Percentiles rank a stretch among this genome's conserved stretches.
These are phyloP conservation scores for Takashimella tepidaria DNA, from an alignment of 1,284 basidiomycete genomes.

Conservation along the genomic window DNA sequence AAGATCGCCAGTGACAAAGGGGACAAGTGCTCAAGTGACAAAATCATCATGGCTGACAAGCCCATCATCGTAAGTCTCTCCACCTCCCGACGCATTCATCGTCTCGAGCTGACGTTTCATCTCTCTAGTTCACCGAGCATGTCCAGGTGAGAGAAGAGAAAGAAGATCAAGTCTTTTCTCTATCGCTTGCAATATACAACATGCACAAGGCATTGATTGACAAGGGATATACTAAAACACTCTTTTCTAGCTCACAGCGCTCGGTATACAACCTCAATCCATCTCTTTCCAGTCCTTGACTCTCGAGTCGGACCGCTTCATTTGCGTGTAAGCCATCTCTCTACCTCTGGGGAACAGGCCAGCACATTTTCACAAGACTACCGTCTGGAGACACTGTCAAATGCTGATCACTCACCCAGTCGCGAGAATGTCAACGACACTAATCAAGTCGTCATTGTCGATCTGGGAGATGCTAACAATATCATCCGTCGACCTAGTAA, in stretches of 20 bases:
- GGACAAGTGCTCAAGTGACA: neutral
- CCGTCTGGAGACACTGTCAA: neutral
- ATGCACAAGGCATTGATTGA: no score
- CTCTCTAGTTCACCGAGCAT: constrained; percentile 52
- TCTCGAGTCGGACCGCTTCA: constrained; percentile 94
- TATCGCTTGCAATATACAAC: no score
- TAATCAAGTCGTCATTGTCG: constrained; percentile 96
- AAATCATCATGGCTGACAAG: constrained; percentile 42
- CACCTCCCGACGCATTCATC: neutral
- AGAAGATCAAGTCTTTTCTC: no score
- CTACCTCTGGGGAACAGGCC: no score
- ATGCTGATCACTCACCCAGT: constrained; percentile 16
- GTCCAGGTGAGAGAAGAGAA: constrained; percentile 44
- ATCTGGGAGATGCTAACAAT: constrained; percentile 92
- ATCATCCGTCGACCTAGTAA: constrained; percentile 82
- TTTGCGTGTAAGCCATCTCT: constrained; percentile 57
- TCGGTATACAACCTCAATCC: constrained; percentile 91
- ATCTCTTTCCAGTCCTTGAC: constrained; percentile 97
- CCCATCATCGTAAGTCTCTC: constrained; percentile 40
- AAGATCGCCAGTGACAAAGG: no score
- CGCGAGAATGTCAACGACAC: constrained; percentile 56
- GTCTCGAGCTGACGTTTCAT: constrained; percentile 3
- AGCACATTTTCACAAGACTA: neutral
- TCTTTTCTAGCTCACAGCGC: constrained; percentile 75
- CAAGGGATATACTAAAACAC: no score